Evolutionary conservation across 352 stramenopile species (phyloP), one percentile per base, ranked within the genome.

Genomic region (Phytophthora ramorum): DNA sequence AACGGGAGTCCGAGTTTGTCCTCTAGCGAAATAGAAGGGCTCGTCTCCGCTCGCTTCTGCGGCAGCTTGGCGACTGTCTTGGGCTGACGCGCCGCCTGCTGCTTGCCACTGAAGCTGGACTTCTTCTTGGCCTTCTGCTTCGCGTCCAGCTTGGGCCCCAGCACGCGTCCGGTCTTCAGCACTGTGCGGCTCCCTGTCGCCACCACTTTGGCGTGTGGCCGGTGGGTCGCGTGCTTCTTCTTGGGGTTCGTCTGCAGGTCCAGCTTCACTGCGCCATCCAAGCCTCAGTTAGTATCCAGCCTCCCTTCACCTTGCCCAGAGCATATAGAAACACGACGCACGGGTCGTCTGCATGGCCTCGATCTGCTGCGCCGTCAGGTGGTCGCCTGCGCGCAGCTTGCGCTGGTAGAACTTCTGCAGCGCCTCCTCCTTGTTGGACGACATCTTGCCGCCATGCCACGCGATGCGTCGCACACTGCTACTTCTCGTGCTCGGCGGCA

Each of bases 331-430:
- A 40, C 3, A n/a, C 22, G 26, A 66, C 68, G 32, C 53, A 92
- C 82, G 54, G n/a, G 66, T 75, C 7, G 62, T 58, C 52, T 89
- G 66, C 49, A 89, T 69, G 28, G 73, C 73, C 37, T 80, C 43
- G 28, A 85, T 71, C 66, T 92, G 82, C 53, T 74, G 58, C 22
- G 78, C 53, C 59, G 79, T 78, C 44, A 86, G 68, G 35, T 79
- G 59, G 57, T 78, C 75, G 41, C 78, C 76, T 7, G 69, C 60
- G 19, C 58, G 72, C 24, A 89, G 57, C 65, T 96, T 96, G 60
- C 88, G 81, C 71, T 90, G 76, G 56, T 90, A 83, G 53, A 96
- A 96, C 65, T 96, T 96, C 59, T 78, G 84, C 77, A 96, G 72
- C 30, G 88, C 88, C 65, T 95, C 85, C 53, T 86, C 81, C 69